phyloP scores from a whole-genome alignment of 139 green algal species.

The Chlorokybus atmophyticus region DNA sequence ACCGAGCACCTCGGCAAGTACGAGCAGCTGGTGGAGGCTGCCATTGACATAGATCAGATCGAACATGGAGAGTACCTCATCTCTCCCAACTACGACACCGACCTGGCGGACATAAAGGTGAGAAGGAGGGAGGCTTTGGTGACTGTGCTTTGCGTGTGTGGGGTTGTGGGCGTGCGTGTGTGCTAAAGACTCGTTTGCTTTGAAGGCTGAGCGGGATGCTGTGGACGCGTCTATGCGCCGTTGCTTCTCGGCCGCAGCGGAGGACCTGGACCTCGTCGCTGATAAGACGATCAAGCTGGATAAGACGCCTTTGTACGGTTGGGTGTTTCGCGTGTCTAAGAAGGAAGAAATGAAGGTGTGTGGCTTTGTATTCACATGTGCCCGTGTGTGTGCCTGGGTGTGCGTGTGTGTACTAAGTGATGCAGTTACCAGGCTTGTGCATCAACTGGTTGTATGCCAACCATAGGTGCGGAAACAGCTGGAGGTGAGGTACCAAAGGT shows the following conservation, averaged over 20 bases:
- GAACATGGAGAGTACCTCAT: conserved; percentile 83
- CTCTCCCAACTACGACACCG: conserved; percentile 53
- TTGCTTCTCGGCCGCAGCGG: conserved; percentile 25
- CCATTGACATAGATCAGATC: conserved; percentile 76
- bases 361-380: no score
- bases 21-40: conserved; percentile 86
- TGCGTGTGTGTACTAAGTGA: no score
- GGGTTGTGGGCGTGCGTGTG: no score
- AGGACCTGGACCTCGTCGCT: conserved; percentile 47
- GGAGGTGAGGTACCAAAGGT: conserved; percentile 44
- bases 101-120: conserved; percentile 45
- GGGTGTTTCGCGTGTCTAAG: conserved; percentile 79
- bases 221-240: conserved; percentile 44
- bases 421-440: no score
- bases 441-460: no score
- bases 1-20: conserved; percentile 77
- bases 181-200: no score
- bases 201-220: conserved; percentile 35
- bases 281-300: conserved; percentile 34
- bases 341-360: conserved; percentile 84
- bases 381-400: no score
- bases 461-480: conserved; percentile 75
- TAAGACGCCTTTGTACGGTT: conserved; percentile 18
- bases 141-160: no score
- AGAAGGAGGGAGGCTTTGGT: no score